Evolutionary conservation across 2,329 filamentous ascomycete species (phyloP).

Genomic region (Lizonia empirigonia): DNA sequence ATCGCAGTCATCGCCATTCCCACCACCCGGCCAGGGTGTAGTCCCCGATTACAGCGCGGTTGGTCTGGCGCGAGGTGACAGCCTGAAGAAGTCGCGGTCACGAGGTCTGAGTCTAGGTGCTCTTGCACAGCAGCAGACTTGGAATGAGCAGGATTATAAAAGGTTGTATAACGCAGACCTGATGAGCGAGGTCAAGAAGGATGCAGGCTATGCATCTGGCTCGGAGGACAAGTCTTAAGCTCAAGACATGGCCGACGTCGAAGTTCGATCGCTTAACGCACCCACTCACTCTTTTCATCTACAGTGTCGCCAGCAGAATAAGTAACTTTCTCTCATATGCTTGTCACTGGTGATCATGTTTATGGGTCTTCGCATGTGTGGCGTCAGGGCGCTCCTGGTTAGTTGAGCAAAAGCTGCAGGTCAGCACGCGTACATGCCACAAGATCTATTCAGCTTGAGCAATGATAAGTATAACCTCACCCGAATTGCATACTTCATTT

Average conservation of each 20-base stretch:
- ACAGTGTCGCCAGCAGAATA: not conserved
- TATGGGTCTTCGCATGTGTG: not conserved
- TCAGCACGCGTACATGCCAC: not conserved
- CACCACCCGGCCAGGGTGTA: constrained; percentile 40
- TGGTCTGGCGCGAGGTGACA: constrained; percentile 30
- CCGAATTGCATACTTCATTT: not conserved
- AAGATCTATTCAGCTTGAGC: not conserved
- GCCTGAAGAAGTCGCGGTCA: constrained; percentile 37
- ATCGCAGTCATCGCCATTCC: constrained; percentile 29
- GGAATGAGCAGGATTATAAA: constrained; percentile 45
- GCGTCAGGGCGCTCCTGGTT: constrained; percentile 1
- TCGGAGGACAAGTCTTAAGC: constrained; percentile 11
- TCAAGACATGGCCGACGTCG: not conserved
- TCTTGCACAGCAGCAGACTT: constrained; percentile 41
- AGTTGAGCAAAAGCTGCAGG: not conserved
- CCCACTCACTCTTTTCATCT: not conserved
- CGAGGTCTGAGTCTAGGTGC: constrained; percentile 38
- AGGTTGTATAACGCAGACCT: constrained; percentile 35
- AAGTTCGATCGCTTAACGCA: not conserved
- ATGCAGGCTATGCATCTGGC: constrained; percentile 35
- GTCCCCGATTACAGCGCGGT: constrained; percentile 40
- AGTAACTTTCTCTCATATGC: not conserved
- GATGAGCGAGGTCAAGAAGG: constrained; percentile 32
- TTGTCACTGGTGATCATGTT: not conserved
- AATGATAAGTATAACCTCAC: not conserved